Percentiles rank a stretch among this genome's conserved stretches.
Evolutionary conservation across 2,329 filamentous ascomycete genomes (phyloP).

Genomic region (Neobulgaria alba): DNA sequence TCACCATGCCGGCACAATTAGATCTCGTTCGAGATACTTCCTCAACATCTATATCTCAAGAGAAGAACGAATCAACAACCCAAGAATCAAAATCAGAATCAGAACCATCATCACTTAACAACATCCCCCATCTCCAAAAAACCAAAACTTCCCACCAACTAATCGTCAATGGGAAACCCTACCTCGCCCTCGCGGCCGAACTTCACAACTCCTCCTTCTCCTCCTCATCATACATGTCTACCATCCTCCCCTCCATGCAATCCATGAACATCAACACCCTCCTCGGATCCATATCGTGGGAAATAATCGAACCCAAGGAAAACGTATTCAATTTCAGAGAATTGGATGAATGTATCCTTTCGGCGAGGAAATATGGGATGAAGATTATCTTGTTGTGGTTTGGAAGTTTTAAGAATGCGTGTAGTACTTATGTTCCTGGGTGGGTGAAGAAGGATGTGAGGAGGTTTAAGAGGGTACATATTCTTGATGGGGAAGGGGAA

Average conservation of each 20-base stretch:
- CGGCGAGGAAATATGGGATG: conserved; percentile 27
- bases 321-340: conserved; percentile 30
- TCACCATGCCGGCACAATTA: background rate
- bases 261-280: conserved; percentile 31
- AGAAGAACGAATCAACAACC: background rate
- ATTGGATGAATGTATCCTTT: conserved; percentile 29
- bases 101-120: too few species aligned
- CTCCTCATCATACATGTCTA: conserved; percentile 29
- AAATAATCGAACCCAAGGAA: conserved; percentile 31
- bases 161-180: conserved; percentile 32
- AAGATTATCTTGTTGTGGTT: conserved; percentile 34
- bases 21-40: background rate
- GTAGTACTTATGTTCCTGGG: conserved; percentile 30
- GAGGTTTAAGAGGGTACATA: conserved; percentile 29
- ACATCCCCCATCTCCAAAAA: conserved; percentile 10
- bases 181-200: conserved; percentile 30
- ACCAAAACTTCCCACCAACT: conserved; percentile 27
- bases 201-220: conserved; percentile 33
- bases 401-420: conserved; percentile 33
- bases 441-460: conserved; percentile 32
- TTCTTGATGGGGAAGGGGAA: conserved; percentile 28
- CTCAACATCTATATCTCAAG: background rate
- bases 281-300: conserved; percentile 32
- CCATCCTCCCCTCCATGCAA: conserved; percentile 27
- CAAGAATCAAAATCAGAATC: background rate